Percentiles rank a stretch among this genome's conserved stretches.
These are phyloP conservation scores for Bipolaris cookei DNA, from an alignment of 2,329 filamentous ascomycete species.

Conservation along the genomic window DNA sequence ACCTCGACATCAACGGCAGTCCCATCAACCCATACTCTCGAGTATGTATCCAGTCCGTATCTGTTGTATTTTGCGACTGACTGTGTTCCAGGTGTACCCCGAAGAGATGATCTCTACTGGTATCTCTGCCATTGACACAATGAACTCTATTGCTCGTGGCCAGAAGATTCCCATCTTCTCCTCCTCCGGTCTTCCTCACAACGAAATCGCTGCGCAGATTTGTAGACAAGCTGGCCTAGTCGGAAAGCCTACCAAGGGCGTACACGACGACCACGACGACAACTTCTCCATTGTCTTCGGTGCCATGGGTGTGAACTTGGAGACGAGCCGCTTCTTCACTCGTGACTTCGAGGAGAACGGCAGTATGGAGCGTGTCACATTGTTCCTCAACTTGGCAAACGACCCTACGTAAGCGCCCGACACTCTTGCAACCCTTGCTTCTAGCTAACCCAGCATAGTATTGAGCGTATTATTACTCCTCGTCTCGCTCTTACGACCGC, in stretches of 20 bases:
- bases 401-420: constrained; percentile 81
- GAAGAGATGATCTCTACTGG: constrained; percentile 99
- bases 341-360: constrained; percentile 99
- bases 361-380: constrained; percentile 92
- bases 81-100: constrained; percentile 76
- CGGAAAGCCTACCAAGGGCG: constrained; percentile 88
- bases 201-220: constrained; percentile 99
- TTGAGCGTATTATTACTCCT: constrained; percentile 99
- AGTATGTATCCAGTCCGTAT: constrained; percentile 61
- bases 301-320: constrained; percentile 99
- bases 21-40: constrained; percentile 98
- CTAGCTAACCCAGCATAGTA: constrained; percentile 60
- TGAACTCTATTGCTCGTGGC: constrained; percentile 90
- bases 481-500: constrained; percentile 97
- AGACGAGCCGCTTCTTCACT: constrained; percentile 98
- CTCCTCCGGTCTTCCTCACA: constrained; percentile 95
- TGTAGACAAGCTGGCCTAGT: constrained; percentile 96
- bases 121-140: constrained; percentile 98
- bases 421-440: constrained; percentile 2
- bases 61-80: constrained; percentile 32
- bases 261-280: constrained; percentile 96
- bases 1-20: constrained; percentile 97
- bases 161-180: constrained; percentile 99
- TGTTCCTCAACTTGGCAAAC: constrained; percentile 99
- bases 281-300: constrained; percentile 99